Evolutionary conservation across 768 basidiomycete genomes (phyloP).

Genomic region (Phaeotremella fagi): DNA sequence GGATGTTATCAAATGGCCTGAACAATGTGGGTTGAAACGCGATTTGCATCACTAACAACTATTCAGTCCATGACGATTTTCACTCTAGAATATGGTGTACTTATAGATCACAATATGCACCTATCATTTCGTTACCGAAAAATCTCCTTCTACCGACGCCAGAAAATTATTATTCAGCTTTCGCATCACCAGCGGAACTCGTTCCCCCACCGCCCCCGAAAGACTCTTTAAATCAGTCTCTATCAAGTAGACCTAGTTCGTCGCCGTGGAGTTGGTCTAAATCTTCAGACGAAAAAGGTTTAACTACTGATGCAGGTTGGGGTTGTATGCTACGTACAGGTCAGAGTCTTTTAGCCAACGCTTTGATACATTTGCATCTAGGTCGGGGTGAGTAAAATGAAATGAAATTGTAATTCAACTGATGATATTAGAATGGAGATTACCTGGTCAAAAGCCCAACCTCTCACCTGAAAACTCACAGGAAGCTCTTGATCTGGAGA

Average conservation of each 20-base stretch:
- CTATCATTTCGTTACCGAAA: conserved; percentile 55
- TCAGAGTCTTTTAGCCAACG: conserved; percentile 75
- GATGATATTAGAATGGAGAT: conserved; percentile 67
- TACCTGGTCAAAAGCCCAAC: conserved; percentile 60
- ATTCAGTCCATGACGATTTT: conserved; percentile 79
- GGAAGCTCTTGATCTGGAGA: conserved; percentile 28
- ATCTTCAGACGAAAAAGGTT: conserved; percentile 63
- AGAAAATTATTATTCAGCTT: conserved; percentile 34
- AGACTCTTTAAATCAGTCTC: background rate
- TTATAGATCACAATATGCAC: conserved; percentile 79
- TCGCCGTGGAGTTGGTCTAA: conserved; percentile 36
- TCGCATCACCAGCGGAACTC: conserved; percentile 24
- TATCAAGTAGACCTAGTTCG: conserved; percentile 15
- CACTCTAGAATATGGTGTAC: conserved; percentile 84
- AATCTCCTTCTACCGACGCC: conserved; percentile 35
- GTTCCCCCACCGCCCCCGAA: background rate
- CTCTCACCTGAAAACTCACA: conserved; percentile 48
- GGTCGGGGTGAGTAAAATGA: conserved; percentile 58
- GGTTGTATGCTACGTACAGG: conserved; percentile 88
- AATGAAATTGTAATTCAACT: background rate
- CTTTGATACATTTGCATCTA: conserved; percentile 69
- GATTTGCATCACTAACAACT: too few relatives aligned
- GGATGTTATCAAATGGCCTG: conserved; percentile 53
- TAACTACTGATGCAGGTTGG: conserved; percentile 83
- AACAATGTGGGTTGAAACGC: conserved; percentile 44